Base-by-base conservation (phyloP, 2,329 filamentous ascomycete species). In the Diaporthe citriasiana region DNA sequence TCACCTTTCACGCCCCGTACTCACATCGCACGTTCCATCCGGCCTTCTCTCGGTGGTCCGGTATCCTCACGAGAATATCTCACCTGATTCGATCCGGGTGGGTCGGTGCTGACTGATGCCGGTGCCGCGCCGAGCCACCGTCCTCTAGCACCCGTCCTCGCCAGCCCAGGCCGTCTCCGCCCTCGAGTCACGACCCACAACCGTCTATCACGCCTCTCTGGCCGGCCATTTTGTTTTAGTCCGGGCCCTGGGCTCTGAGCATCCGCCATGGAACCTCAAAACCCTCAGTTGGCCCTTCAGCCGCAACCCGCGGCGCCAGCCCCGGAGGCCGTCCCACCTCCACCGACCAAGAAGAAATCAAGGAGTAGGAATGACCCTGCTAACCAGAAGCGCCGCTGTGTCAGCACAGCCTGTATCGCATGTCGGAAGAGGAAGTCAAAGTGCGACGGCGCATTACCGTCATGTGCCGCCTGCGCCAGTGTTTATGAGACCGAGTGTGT, bases 381-480 rank as follows among this genome's bases (percentile, higher is more conserved):
- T 45, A 82, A 84, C 73, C 87, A 89, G 78, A 95, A 95, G 82
- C 88, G 94, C 76, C 89, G 93, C 78, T 95, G 94, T 82, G 93
- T 96, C 74, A 95, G 93, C 83, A 95, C 93, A n/a, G 94, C 94
- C 13, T 96, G 94, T 81, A 91, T 95, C 79, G 93, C 94, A 25
- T 96, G 94, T 81, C 89, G 94, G 27, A 91, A 91, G 81, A 88
- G 94, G 77, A 96, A 96, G 80, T 94, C 92, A 63, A 96, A 95
- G 89, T 98, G 96, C 83, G 96, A 98, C 83, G 96, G 96, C 74
- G 95, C 95, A 72, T 88, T 94, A 7, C 96, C 96, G 8, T 95
- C 94, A 79, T 98, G 97, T 82, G 96, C 96, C 10, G 96, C 97
- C n/a, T 99, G 97, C 84, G 92, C 94, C 76, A 97, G 95, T 78